Base-by-base conservation (phyloP, 352 stramenopile genomes). In the Elongisporangium senticosum region DNA sequence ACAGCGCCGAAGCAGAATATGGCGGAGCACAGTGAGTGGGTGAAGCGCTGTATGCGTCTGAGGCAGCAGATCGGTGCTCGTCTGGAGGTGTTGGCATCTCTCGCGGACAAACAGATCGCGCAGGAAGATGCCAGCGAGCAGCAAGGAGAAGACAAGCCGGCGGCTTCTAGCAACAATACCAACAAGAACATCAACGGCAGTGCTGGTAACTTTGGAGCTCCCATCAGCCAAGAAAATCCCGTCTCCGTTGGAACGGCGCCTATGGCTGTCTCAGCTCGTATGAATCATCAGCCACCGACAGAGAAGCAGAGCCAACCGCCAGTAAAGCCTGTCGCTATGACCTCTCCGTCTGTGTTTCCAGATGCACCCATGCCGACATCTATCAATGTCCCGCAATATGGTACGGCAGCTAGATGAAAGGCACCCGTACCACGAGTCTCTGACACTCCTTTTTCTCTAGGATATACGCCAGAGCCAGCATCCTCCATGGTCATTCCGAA, bases 91-190 rank as follows among this genome's bases (percentile, higher is more conserved):
- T 39, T 94, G 49, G 85, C 85, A 6, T 92, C 85, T 22, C 62
- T 94, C 17, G 83, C 83, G 4, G 85, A 94, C 60, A 90, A 86
- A 33, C 85, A 92, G 51, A 86, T 94, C 23, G 81, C 77, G 7
- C 74, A 74, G 14, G 75, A 90, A 49, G 79, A 90, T 49, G 74
- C 73, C 7, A 75, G 22, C 53, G 21, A 28, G 37, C 33, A 26
- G 19, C 40, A 50, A 58, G 20, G 61, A 71, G 47, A 53, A 24
- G 24, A 28, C 51, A 59, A 21, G 62, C 37, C 56, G 62, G 22
- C 52, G 24, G 53, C 47, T 11, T 22, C 39, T 24, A 69, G 54
- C 51, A 59, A 51, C 20, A 47, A 52, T 47, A 50, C 0, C 60
- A 51, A n/a, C 53, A 33, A n/a, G n/a, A n/a, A 26, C 23, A 5